Evolutionary conservation across 441 rosid species (phyloP), one percentile per base, ranked within the genome.

Genomic region (Bocquillonia castaneifolia): DNA sequence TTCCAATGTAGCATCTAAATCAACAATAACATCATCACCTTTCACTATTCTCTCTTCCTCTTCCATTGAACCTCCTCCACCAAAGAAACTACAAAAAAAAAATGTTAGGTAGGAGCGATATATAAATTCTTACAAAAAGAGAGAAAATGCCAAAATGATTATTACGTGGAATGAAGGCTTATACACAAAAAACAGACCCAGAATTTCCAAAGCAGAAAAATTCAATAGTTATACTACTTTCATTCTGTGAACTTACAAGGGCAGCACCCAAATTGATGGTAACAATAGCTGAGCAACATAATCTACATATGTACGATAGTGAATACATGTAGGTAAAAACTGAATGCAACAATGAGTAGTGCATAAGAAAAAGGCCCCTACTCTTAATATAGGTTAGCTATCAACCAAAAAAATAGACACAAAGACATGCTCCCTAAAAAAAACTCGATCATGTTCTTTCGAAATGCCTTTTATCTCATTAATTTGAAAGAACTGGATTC

Each of bases 1-100:
- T 82, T 94, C 98, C 15, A 94, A 80, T 37, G 94, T 76, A 2
- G 97, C 99, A 40, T 92, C 96, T 76, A 94, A 78, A 59, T 92
- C 99, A 60, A 94, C 92, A 80, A 92, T 79, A 50, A 94, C 93
- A 70, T 94, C 98, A 81, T 94, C 98, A 34, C 98, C 99, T 79
- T 86, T 94, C 42, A 71, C 81, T 59, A 90, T 78, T 73, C 68
- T 88, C 80, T 92, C 99, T 83, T 94, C 99, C 84, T 92, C 99
- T 80, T 92, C 97, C 78, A 10, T 70, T 3, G 71, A 69, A 56
- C 92, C 91, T 48, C 97, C 91, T 36, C 97, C 91, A 34, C 96
- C 94, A 81, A 94, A 94, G 76, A 94, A 82, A 51, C 98, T 94
- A 65, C 23, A 70, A 73, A 61, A 6, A 60, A 12, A 22, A 31